Evolutionary conservation across 2,329 filamentous ascomycete species (phyloP).

Genomic region (Zasmidium angulare): DNA sequence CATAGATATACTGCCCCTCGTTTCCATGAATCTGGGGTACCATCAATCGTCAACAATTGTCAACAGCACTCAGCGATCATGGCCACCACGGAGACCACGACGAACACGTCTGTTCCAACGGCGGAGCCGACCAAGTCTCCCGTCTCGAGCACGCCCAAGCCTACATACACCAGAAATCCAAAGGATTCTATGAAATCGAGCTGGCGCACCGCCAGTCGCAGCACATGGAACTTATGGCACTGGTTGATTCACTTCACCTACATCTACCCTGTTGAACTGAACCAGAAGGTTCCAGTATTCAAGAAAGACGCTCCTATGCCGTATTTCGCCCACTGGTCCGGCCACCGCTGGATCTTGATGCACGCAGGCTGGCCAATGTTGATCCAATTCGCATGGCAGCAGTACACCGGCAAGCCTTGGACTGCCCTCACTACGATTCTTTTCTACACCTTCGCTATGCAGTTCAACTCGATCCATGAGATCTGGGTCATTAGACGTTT

Average conservation of each 20-base stretch:
- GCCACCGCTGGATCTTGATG: constrained; percentile 40
- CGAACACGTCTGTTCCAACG: too few relatives aligned
- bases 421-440: constrained; percentile 30
- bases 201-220: constrained; percentile 1
- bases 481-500: constrained; percentile 38
- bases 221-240: not conserved
- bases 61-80: too few relatives aligned
- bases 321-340: constrained; percentile 34
- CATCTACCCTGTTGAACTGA: not conserved
- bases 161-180: not conserved
- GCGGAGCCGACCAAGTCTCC: too few relatives aligned
- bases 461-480: constrained; percentile 39
- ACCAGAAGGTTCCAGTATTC: not conserved
- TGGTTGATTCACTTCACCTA: not conserved
- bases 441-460: constrained; percentile 39
- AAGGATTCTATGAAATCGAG: constrained; percentile 2
- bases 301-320: constrained; percentile 37
- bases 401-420: constrained; percentile 33
- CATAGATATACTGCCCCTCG: too few relatives aligned
- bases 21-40: too few relatives aligned
- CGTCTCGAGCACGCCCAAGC: too few relatives aligned
- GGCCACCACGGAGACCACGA: too few relatives aligned
- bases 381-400: constrained; percentile 37
- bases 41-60: too few relatives aligned
- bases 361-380: constrained; percentile 37